A percentile compares a stretch with the other conserved stretches of the same genome.
phyloP scores from a whole-genome alignment of 2,329 filamentous ascomycete genomes.

The Coleophoma crateriformis region DNA sequence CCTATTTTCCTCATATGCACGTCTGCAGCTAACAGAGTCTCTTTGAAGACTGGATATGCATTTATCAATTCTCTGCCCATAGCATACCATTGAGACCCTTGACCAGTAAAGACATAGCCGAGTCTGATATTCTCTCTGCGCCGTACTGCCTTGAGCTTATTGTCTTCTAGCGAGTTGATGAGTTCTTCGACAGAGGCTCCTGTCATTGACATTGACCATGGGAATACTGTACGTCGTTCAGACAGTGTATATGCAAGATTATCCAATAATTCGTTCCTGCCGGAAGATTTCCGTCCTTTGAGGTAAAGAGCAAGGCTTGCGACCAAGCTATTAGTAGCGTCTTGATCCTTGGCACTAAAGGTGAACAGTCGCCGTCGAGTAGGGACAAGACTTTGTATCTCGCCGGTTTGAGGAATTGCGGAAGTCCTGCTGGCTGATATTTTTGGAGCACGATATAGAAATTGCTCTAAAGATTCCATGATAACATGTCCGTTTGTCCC shows the following conservation, averaged over 20 bases:
- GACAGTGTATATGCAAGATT: constrained; percentile 3
- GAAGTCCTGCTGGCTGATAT: background rate
- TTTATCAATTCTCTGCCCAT: constrained; percentile 18
- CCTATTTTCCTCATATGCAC: background rate
- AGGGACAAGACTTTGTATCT: no score
- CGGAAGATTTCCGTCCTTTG: background rate
- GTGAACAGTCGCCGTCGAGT: background rate
- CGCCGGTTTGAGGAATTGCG: background rate
- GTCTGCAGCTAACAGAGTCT: constrained; percentile 1
- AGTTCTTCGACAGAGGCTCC: background rate
- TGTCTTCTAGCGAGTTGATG: constrained; percentile 30
- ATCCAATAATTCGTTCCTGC: background rate
- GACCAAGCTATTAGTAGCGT: background rate
- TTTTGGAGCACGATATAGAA: background rate
- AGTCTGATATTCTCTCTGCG: background rate
- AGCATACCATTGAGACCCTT: constrained; percentile 23
- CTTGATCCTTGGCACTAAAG: background rate
- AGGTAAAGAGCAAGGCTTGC: background rate
- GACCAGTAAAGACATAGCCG: constrained; percentile 20
- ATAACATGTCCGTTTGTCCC: constrained; percentile 27
- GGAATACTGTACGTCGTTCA: constrained; percentile 1
- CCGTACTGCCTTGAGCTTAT: background rate
- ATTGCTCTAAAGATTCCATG: constrained; percentile 12
- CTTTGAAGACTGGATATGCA: constrained; percentile 3
- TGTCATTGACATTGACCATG: background rate